Conservation (phyloP, 306 rosid genomes). For the Quercus robur region DNA sequence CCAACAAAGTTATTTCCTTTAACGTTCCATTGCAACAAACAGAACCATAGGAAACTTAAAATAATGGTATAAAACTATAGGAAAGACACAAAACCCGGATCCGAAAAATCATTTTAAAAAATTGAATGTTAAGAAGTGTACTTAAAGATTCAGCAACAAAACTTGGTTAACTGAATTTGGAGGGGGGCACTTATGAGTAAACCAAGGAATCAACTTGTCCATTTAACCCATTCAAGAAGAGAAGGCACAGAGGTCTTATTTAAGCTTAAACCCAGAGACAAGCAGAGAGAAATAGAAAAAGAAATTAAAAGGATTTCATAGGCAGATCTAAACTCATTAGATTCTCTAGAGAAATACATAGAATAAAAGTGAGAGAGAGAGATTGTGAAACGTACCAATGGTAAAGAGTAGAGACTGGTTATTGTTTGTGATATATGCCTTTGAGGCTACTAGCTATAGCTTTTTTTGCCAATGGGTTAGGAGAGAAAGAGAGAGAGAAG, state of each 20-base stretch:
- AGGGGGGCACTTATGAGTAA: no score
- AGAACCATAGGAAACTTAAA: neutral
- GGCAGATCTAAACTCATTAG: neutral
- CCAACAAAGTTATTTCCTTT: neutral
- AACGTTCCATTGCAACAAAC: neutral
- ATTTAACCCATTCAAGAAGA: no score
- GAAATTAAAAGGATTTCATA: neutral
- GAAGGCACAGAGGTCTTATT: no score
- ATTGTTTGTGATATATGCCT: neutral
- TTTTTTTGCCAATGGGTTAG: constrained; percentile 10
- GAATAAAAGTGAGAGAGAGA: neutral
- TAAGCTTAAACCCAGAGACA: no score
- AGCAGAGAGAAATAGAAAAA: neutral
- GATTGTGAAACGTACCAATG: constrained; percentile 8
- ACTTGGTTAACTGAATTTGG: no score
- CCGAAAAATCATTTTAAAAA: no score
- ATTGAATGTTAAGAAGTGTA: no score
- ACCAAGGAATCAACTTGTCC: no score
- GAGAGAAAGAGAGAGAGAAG: neutral
- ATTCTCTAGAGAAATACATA: neutral
- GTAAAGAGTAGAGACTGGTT: neutral
- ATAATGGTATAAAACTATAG: neutral
- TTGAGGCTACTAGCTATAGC: neutral
- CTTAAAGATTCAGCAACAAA: no score
- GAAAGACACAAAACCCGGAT: neutral